These are phyloP conservation scores for Ottelia alismoides DNA, from an alignment of 106 monocot genomes.

Conservation along the genomic window DNA sequence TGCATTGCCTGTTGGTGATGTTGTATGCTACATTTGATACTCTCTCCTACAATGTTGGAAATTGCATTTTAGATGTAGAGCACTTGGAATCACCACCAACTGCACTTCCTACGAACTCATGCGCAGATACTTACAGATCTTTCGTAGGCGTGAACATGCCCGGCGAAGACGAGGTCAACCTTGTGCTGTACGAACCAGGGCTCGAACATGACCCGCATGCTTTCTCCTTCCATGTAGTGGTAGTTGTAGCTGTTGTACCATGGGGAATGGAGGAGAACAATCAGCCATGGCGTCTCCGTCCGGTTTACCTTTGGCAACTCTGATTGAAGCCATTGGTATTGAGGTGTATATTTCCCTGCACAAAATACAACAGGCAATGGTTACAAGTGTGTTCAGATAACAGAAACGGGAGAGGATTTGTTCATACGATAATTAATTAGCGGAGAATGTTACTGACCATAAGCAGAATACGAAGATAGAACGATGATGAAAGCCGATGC, in stretches of 20 bases:
- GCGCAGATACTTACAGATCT: constrained; percentile 10
- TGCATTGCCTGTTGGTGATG: constrained; percentile 11
- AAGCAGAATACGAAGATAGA: constrained; percentile 91
- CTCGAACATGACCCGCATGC: constrained; percentile 24
- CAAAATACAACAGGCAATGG: too few species aligned
- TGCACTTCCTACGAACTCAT: too few species aligned
- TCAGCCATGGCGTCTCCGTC: constrained; percentile 22
- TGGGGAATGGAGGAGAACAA: constrained; percentile 20
- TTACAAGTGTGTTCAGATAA: too few species aligned
- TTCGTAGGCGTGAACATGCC: constrained; percentile 25
- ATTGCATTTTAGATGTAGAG: too few species aligned
- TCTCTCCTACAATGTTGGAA: constrained; percentile 16
- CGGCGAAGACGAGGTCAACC: constrained; percentile 21
- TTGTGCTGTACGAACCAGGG: constrained; percentile 18
- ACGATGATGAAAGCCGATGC: constrained; percentile 91
- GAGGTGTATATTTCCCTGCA: constrained; percentile 31
- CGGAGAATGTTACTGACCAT: constrained; percentile 45
- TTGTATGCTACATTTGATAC: constrained; percentile 24
- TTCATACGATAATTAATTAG: not conserved
- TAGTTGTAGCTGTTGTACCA: constrained; percentile 25
- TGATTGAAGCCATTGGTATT: constrained; percentile 15
- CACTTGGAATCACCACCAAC: too few species aligned
- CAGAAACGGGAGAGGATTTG: too few species aligned
- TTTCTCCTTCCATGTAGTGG: constrained; percentile 32
- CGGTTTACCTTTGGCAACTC: constrained; percentile 26